Evolutionary conservation across 1,284 basidiomycete genomes (phyloP), one percentile per base, ranked within the genome.

Genomic region (Trichosporon sp.): DNA sequence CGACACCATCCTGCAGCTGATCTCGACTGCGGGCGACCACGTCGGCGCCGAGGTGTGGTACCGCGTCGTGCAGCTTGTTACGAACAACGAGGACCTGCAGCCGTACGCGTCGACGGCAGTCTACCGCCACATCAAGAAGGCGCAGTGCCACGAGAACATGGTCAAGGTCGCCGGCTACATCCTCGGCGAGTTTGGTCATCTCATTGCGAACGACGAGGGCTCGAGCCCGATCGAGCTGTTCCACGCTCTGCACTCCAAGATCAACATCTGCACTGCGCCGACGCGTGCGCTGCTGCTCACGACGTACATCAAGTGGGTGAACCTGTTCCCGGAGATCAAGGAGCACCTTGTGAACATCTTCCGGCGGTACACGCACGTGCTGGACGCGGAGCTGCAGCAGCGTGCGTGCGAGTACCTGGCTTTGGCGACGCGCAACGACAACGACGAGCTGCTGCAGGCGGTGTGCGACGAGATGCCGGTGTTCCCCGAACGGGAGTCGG

Each of bases 11-110:
- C 84, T 99, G 74, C 91, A 95, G 79, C 88, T 99, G 70, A 95
- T 99, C 82, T 92, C 92, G 78, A 90, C 94, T 62, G 97, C 97
- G 4, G 97, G 97, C 64, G 97, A 98, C 78, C 95, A 98, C 80
- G 95, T 99, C 66, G 95, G 96, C 65, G 96, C 98, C 73, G 95
- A 98, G 85, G 95, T 99, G 31, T 99, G 97, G 97, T 98, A 96
- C 83, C 92, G 97, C 65, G 94, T 99, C 51, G 91, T 99, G 23
- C 97, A 99, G 81, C 97, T 99, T 71, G 94, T 98, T 34, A 97
- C 94, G 64, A 99, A 99, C 81, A 99, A 96, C 62, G 96, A 98
- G 81, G 94, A 98, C 82, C 86, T 99, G 44, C 93, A 96, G 81
- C 87, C 91, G 72, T 99, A 99, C 83, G 96, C 97, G 3, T 93